Conservation (phyloP, 345 rosid species). For the Mercurialis annua region DNA sequence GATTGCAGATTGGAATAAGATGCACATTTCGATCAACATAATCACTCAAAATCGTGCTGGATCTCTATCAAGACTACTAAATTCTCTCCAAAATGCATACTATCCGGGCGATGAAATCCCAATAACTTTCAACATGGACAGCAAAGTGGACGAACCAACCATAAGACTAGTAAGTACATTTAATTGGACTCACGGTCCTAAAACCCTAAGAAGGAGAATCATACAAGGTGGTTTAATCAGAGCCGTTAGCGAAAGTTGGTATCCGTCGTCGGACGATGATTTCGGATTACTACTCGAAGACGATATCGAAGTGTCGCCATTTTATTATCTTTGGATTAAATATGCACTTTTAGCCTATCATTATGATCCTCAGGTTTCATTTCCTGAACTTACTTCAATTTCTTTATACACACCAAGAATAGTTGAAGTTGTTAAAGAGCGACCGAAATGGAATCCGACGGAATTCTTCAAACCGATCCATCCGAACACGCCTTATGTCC, state of each 20-base stretch:
- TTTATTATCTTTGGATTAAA: conserved; percentile 90
- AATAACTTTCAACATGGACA: conserved; percentile 91
- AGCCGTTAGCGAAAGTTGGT: conserved; percentile 99
- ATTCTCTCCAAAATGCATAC: conserved; percentile 70
- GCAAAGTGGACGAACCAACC: conserved; percentile 87
- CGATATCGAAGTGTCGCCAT: conserved; percentile 96
- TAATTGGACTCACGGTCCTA: conserved; percentile 90
- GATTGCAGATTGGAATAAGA: conserved; percentile 85
- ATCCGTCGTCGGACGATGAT: conserved; percentile 85
- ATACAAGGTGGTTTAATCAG: conserved; percentile 97
- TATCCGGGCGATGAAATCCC: conserved; percentile 80
- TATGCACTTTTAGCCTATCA: conserved; percentile 90
- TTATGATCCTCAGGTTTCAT: conserved; percentile 77
- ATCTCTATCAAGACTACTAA: conserved; percentile 71
- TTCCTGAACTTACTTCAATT: conserved; percentile 86
- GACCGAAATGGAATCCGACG: conserved; percentile 91
- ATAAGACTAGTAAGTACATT: conserved; percentile 65
- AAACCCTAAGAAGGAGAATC: conserved; percentile 86
- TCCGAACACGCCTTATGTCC: conserved; percentile 92
- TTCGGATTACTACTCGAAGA: conserved; percentile 89
- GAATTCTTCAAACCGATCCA: conserved; percentile 82
- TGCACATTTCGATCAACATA: conserved; percentile 83
- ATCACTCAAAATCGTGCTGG: conserved; percentile 79
- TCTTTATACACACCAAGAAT: conserved; percentile 85
- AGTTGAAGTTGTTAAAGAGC: conserved; percentile 90